Percentiles rank a stretch among this genome's conserved stretches.
Evolutionary conservation across 208 protist species (phyloP).

Genomic region (Crithidia expoeki): DNA sequence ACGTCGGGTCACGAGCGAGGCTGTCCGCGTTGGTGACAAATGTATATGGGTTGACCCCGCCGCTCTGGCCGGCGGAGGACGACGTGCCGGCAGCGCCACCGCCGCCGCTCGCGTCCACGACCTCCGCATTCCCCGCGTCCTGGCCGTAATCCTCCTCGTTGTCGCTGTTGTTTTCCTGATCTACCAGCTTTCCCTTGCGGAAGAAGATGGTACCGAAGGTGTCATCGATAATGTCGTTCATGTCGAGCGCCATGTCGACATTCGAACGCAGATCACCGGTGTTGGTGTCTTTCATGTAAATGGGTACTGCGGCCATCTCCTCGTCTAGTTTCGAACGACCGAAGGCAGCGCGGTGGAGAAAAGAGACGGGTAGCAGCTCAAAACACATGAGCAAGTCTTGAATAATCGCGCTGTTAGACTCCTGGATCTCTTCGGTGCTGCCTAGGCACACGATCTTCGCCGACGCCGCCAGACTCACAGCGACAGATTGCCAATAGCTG

Average conservation of each 20-base stretch:
- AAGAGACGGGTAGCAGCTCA: constrained; percentile 80
- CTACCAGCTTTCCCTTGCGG: constrained; percentile 73
- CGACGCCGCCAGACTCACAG: constrained; percentile 55
- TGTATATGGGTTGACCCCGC: constrained; percentile 11
- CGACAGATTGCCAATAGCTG: constrained; percentile 87
- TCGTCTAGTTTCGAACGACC: constrained; percentile 70
- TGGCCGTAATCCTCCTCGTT: constrained; percentile 45
- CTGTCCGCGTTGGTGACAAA: constrained; percentile 38
- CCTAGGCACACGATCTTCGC: constrained; percentile 61
- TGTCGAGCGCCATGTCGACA: constrained; percentile 72
- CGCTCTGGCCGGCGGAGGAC: constrained; percentile 3
- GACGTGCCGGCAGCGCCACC: not conserved
- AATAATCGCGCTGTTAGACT: constrained; percentile 58
- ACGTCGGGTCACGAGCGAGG: constrained; percentile 59
- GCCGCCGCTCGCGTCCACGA: constrained; percentile 9
- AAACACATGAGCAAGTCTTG: constrained; percentile 90
- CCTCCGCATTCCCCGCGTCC: constrained; percentile 23
- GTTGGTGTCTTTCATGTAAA: constrained; percentile 83
- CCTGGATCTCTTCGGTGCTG: constrained; percentile 35
- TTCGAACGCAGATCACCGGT: constrained; percentile 65
- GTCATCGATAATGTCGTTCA: constrained; percentile 85
- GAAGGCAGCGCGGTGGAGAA: constrained; percentile 84
- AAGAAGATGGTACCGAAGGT: constrained; percentile 88
- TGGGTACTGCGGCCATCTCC: constrained; percentile 76
- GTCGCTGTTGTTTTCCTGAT: constrained; percentile 75